These are phyloP conservation scores for Kregervanrija delftensis DNA, from an alignment of 805 yeast genomes.

Conservation along the genomic window DNA sequence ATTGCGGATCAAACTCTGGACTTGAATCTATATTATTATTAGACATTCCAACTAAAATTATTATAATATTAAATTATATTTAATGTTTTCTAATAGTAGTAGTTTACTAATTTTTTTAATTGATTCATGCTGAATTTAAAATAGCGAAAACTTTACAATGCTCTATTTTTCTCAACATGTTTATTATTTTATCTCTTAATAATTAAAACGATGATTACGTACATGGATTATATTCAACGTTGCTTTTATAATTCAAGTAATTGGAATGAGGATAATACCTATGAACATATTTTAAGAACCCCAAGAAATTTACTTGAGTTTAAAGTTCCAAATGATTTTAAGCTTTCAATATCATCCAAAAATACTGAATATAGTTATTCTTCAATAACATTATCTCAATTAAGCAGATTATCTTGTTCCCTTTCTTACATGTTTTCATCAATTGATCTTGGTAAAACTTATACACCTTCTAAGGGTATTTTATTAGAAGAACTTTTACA, in stretches of 20 bases:
- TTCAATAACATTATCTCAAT: conserved; percentile 60
- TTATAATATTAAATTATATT: no score
- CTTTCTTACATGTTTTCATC: conserved; percentile 76
- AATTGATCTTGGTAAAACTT: conserved; percentile 38
- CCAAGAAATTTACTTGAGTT: conserved; percentile 68
- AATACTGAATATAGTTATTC: conserved; percentile 66
- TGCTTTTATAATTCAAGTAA: conserved; percentile 62
- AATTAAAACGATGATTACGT: conserved; percentile 51
- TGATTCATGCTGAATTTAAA: no score
- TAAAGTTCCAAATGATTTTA: conserved; percentile 58
- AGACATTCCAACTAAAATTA: no score
- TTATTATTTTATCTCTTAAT: not conserved
- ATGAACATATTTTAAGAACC: conserved; percentile 68
- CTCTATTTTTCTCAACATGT: conserved; percentile 1
- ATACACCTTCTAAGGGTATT: conserved; percentile 44
- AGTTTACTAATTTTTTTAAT: no score
- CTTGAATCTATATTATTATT: no score
- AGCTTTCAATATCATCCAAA: conserved; percentile 61
- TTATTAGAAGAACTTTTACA: conserved; percentile 62
- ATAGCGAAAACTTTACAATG: no score
- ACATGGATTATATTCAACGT: conserved; percentile 80
- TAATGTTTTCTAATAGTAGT: no score
- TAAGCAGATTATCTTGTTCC: conserved; percentile 68
- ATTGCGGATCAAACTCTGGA: conserved; percentile 9
- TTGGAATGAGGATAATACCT: conserved; percentile 78